phyloP scores from a whole-genome alignment of 1,284 basidiomycete genomes.

The Wolfiporia cocos region DNA sequence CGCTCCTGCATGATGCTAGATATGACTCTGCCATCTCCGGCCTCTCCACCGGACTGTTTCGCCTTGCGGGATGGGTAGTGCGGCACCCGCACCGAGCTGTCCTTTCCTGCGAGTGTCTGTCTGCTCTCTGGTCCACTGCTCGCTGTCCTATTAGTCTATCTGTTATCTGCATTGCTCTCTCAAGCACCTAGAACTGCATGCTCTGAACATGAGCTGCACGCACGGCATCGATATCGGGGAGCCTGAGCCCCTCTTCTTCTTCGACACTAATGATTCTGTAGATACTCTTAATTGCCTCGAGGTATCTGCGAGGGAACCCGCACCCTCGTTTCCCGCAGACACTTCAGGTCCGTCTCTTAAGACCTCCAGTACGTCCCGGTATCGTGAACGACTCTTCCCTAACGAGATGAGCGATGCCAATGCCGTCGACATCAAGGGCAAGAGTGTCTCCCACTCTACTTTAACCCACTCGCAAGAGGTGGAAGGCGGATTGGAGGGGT shows the following conservation, averaged over 20 bases:
- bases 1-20: too few relatives aligned
- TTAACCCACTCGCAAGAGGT: conserved; percentile 32
- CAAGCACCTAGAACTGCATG: conserved; percentile 18
- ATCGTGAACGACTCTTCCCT: conserved; percentile 7
- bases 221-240: conserved; percentile 52
- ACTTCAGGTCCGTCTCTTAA: conserved; percentile 8
- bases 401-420: conserved; percentile 11
- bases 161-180: conserved; percentile 14
- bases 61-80: too few relatives aligned
- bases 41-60: too few relatives aligned
- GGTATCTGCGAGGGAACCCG: conserved; percentile 20
- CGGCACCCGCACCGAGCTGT: conserved; percentile 1
- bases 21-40: too few relatives aligned
- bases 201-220: conserved; percentile 35
- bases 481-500: conserved; percentile 30
- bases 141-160: conserved; percentile 21
- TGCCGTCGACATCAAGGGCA: conserved; percentile 36
- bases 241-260: conserved; percentile 41
- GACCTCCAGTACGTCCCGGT: conserved; percentile 3
- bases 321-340: conserved; percentile 11
- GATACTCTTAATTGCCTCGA: conserved; percentile 19
- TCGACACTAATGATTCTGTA: conserved; percentile 40
- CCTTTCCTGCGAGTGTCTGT: conserved; percentile 10
- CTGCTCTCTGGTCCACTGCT: conserved; percentile 10
- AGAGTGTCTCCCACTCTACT: conserved; percentile 40